Base-by-base conservation (phyloP, 2,329 filamentous ascomycete genomes). In the Neonectria sp. region DNA sequence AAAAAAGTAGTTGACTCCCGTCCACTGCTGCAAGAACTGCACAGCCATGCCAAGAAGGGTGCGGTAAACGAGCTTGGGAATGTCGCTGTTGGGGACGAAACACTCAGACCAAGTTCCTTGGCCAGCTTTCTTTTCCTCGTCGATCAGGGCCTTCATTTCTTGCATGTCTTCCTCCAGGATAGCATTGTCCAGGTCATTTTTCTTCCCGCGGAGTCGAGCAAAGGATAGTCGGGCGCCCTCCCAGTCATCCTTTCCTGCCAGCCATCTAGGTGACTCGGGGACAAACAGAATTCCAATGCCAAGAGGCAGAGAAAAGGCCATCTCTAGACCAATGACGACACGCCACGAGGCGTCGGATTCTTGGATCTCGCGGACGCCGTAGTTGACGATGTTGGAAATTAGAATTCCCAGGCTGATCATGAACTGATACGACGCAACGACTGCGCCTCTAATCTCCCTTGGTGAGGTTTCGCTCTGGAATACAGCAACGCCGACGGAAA, bases 401-500 rank as follows among this genome's bases (percentile, higher is more conserved):
- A 89, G 88, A 69, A 93, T 92, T 37, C 92, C 92, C 31, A 93
- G 82, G 0, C 91, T 93, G 77, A 93, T 92, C 81, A 93, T 90
- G 15, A 93, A 86, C 80, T 93, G 92, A 79, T 93, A 93, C 15
- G 87, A 89, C 4, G 87, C 85, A 24, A 92, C 88, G 49, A 92
- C 86, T 33, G 88, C 86, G 71, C 90, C 90, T 71, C 90, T 88
- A 67, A 92, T 90, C 73, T 89, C 85, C 17, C 85, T 84, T 3
- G 90, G 90, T 2, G 88, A 85, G 58, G 85, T 89, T 76, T 92
- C 90, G 46, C 87, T 88, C 79, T 92, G 90, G 79, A 90, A 92
- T 85, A 92, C 89, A 65, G 90, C 90, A 2, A 92, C 89, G 37
- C 89, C 84, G 35, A 92, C 87, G 0, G 89, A 91, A 2, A 93